These are phyloP conservation scores for Geotrichum armillariae DNA, from an alignment of 1,139 yeast genomes.

Conservation along the genomic window DNA sequence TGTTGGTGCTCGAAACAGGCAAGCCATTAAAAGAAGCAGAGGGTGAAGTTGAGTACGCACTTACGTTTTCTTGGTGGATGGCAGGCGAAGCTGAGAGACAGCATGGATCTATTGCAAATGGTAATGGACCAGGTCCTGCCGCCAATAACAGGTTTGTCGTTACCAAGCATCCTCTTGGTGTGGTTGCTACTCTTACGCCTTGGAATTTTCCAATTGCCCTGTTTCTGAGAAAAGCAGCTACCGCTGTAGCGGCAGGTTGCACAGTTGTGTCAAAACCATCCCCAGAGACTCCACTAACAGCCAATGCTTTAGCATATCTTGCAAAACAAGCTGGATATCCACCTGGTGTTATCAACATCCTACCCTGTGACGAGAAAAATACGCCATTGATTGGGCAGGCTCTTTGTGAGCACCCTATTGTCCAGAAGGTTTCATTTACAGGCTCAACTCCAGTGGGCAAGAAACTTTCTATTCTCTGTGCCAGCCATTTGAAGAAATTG, in stretches of 20 bases:
- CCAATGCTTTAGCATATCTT: constrained; percentile 60
- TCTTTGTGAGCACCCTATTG: constrained; percentile 62
- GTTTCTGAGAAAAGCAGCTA: constrained; percentile 83
- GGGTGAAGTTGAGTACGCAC: constrained; percentile 42
- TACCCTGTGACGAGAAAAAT: constrained; percentile 71
- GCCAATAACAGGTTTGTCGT: constrained; percentile 47
- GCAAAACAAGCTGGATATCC: constrained; percentile 74
- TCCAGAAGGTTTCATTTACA: constrained; percentile 78
- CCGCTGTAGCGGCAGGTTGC: constrained; percentile 81
- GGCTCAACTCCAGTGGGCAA: constrained; percentile 82
- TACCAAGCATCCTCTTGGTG: constrained; percentile 64
- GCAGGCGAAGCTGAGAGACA: constrained; percentile 44
- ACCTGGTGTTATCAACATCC: constrained; percentile 72
- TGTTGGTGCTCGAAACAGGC: constrained; percentile 68
- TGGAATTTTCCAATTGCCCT: constrained; percentile 86
- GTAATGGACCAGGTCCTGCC: constrained; percentile 75
- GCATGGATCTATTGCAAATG: constrained; percentile 53
- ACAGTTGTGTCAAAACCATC: constrained; percentile 77
- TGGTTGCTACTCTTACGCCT: constrained; percentile 77
- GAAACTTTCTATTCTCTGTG: constrained; percentile 55
- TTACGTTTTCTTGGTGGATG: constrained; percentile 45
- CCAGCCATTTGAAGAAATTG: constrained; percentile 52
- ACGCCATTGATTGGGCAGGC: constrained; percentile 71
- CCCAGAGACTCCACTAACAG: constrained; percentile 78
- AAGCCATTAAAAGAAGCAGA: constrained; percentile 51